Conservation (phyloP, 202 grass and related monocot genomes). For the Digitaria exilis region DNA sequence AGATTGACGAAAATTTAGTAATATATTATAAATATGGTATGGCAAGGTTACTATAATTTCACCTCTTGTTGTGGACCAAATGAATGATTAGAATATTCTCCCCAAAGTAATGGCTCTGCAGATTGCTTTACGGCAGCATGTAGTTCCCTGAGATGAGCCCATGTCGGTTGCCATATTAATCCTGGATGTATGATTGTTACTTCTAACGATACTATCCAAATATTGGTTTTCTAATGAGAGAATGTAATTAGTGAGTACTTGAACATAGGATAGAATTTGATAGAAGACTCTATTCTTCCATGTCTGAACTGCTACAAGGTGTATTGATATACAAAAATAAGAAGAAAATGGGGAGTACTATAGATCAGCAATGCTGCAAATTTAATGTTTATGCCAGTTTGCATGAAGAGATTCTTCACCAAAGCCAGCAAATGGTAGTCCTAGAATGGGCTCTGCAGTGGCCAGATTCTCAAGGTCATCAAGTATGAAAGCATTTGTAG, state of each 20-base stretch:
- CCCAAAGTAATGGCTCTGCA: slow-evolving; percentile 61
- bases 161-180: slow-evolving; percentile 76
- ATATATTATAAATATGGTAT: slow-evolving; percentile 14
- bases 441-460: neutral
- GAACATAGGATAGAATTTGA: neutral
- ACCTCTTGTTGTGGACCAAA: slow-evolving; percentile 72
- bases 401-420: neutral
- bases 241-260: neutral
- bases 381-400: neutral
- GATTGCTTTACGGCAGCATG: slow-evolving; percentile 66
- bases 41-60: slow-evolving; percentile 24
- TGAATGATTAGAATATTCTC: slow-evolving; percentile 61
- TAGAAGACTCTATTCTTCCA: slow-evolving; percentile 8
- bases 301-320: neutral
- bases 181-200: slow-evolving; percentile 47
- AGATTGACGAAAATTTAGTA: neutral
- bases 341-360: neutral
- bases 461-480: neutral
- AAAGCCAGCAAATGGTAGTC: neutral
- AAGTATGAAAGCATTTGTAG: neutral
- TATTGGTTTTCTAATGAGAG: neutral
- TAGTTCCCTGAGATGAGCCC: slow-evolving; percentile 78
- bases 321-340: neutral
- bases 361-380: neutral
- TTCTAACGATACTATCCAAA: slow-evolving; percentile 2